phyloP scores from a whole-genome alignment of 1,139 yeast species.

The Yamadazyma buinensis region DNA sequence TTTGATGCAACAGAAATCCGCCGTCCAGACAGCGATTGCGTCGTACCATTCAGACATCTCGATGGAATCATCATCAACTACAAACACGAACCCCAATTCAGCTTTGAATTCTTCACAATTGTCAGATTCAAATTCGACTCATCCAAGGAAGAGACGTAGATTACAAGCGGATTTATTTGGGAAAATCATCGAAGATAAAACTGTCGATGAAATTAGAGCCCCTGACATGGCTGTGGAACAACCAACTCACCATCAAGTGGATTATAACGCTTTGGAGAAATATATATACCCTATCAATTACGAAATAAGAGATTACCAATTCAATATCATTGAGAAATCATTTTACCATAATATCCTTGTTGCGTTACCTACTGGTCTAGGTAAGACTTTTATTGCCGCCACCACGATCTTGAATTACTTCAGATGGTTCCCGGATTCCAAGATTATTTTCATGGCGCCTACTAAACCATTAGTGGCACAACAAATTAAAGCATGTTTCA shows the following conservation, averaged over 20 bases:
- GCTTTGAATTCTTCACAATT: no score
- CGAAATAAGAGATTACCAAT: slow-evolving; percentile 84
- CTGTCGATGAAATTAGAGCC: slow-evolving; percentile 6
- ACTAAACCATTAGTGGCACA: slow-evolving; percentile 97
- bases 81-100: no score
- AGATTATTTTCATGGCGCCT: slow-evolving; percentile 93
- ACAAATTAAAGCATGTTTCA: slow-evolving; percentile 90
- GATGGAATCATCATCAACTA: not conserved
- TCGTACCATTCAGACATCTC: not conserved
- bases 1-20: slow-evolving; percentile 1
- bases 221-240: not conserved
- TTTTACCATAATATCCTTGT: slow-evolving; percentile 73
- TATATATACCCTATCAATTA: slow-evolving; percentile 85
- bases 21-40: not conserved
- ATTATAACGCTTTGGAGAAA: slow-evolving; percentile 36
- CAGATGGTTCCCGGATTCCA: slow-evolving; percentile 77
- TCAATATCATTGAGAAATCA: slow-evolving; percentile 69
- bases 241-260: slow-evolving; percentile 53
- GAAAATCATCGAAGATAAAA: not conserved
- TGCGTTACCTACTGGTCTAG: slow-evolving; percentile 96
- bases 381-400: slow-evolving; percentile 94
- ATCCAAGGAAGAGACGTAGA: not conserved
- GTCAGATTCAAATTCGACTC: not conserved
- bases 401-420: slow-evolving; percentile 88
- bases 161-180: slow-evolving; percentile 6